These are phyloP conservation scores for Serendipita sp. DNA, from an alignment of 768 basidiomycete genomes.

Conservation along the genomic window DNA sequence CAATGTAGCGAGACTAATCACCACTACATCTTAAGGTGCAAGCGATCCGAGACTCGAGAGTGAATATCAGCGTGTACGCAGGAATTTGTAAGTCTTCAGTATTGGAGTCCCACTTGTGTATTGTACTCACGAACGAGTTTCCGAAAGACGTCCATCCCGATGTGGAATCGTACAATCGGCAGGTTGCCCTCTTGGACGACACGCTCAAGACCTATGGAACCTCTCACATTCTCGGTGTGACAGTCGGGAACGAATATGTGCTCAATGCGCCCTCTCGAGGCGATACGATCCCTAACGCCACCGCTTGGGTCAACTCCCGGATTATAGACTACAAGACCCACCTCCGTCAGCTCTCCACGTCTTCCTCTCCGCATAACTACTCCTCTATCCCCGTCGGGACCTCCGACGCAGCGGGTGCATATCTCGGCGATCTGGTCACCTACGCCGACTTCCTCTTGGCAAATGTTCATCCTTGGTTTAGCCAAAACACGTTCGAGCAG, in stretches of 20 bases:
- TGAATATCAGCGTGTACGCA: neutral
- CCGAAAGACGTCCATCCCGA: constrained; percentile 3
- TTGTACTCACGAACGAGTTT: too few relatives aligned
- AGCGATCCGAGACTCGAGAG: neutral
- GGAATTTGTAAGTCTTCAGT: neutral
- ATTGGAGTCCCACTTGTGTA: too few relatives aligned
- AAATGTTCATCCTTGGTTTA: constrained; percentile 3
- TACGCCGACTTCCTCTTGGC: neutral
- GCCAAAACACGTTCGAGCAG: constrained; percentile 5
- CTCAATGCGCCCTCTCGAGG: constrained; percentile 2
- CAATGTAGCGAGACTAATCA: neutral
- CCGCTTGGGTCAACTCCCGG: neutral
- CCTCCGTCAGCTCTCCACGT: neutral
- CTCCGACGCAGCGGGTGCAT: neutral
- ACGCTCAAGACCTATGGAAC: neutral
- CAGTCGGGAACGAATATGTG: constrained; percentile 2
- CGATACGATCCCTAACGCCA: constrained; percentile 1
- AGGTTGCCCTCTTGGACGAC: neutral
- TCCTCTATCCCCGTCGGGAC: neutral
- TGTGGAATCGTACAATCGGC: neutral
- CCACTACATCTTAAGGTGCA: neutral
- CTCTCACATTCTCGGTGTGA: neutral
- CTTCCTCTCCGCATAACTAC: neutral
- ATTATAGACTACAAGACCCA: neutral
- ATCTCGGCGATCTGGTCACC: neutral